These are phyloP conservation scores for Metschnikowia corniflorae DNA, from an alignment of 805 yeast species.

Conservation along the genomic window DNA sequence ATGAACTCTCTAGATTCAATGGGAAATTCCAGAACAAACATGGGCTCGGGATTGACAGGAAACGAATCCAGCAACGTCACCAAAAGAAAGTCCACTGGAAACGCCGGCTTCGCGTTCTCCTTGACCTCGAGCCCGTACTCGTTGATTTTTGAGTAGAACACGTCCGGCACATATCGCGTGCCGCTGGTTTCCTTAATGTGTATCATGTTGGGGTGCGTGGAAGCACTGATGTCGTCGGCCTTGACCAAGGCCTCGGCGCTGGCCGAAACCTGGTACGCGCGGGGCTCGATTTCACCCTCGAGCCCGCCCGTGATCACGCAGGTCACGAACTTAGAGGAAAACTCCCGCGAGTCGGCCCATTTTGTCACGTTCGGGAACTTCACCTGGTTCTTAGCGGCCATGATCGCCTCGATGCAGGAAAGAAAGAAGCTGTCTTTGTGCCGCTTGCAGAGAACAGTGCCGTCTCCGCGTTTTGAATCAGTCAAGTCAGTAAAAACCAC, in stretches of 20 bases:
- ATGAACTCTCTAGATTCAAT: conserved; percentile 76
- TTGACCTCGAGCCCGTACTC: conserved; percentile 90
- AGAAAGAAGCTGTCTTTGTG: conserved; percentile 89
- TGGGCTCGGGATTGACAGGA: conserved; percentile 59
- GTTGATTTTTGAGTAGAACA: conserved; percentile 76
- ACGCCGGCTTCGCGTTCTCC: conserved; percentile 45
- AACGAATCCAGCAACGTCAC: conserved; percentile 92
- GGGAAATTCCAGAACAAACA: conserved; percentile 57
- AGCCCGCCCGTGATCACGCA: conserved; percentile 91
- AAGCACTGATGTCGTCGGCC: conserved; percentile 82
- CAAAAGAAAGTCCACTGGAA: conserved; percentile 44
- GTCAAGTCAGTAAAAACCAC: conserved; percentile 83
- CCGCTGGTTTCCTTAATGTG: conserved; percentile 71
- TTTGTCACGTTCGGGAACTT: conserved; percentile 59
- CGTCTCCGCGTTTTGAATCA: conserved; percentile 84
- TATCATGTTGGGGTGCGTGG: conserved; percentile 87
- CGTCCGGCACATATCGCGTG: conserved; percentile 88
- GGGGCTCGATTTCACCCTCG: conserved; percentile 83
- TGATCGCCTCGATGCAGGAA: conserved; percentile 78
- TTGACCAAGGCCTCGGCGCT: conserved; percentile 83
- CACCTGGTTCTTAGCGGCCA: conserved; percentile 79
- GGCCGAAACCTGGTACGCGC: conserved; percentile 84
- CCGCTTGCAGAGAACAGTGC: conserved; percentile 86
- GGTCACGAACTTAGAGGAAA: conserved; percentile 88
- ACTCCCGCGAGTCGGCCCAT: conserved; percentile 60